phyloP scores from a whole-genome alignment of 1,139 yeast genomes.

The Suhomyces maxii region DNA sequence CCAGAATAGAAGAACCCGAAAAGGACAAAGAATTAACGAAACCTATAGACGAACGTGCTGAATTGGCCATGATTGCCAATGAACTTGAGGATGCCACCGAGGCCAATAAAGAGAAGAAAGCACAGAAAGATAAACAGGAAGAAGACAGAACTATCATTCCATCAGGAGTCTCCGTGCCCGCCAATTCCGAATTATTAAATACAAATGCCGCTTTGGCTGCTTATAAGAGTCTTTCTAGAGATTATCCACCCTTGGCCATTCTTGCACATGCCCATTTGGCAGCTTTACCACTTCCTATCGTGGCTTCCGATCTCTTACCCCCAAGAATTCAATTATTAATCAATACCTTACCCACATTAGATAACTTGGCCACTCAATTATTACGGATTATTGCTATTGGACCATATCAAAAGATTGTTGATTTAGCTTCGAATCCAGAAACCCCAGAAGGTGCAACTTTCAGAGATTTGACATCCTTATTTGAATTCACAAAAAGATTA shows the following conservation, averaged over 20 bases:
- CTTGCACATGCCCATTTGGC: constrained; percentile 55
- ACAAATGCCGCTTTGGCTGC: constrained; percentile 46
- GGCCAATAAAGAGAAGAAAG: constrained; percentile 16
- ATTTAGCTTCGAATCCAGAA: constrained; percentile 70
- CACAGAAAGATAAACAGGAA: constrained; percentile 3
- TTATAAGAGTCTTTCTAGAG: constrained; percentile 43
- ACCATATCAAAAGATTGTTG: constrained; percentile 72
- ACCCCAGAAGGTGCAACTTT: constrained; percentile 74
- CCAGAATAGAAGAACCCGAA: constrained; percentile 4
- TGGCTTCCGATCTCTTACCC: constrained; percentile 57
- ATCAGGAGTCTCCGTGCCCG: constrained; percentile 35
- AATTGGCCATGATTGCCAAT: constrained; percentile 22
- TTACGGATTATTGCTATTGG: constrained; percentile 66
- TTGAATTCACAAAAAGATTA: constrained; percentile 67
- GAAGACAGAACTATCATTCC: constrained; percentile 15
- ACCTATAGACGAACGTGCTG: constrained; percentile 17
- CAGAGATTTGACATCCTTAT: constrained; percentile 67
- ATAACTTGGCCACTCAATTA: constrained; percentile 73
- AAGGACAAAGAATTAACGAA: not conserved
- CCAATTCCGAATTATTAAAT: constrained; percentile 42
- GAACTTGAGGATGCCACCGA: constrained; percentile 26
- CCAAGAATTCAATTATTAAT: constrained; percentile 61
- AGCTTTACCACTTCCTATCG: constrained; percentile 56
- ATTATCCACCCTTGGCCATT: constrained; percentile 38
- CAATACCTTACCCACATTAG: constrained; percentile 70